phyloP scores from a whole-genome alignment of 179 eudicot genomes.

The Spergularia azorica region DNA sequence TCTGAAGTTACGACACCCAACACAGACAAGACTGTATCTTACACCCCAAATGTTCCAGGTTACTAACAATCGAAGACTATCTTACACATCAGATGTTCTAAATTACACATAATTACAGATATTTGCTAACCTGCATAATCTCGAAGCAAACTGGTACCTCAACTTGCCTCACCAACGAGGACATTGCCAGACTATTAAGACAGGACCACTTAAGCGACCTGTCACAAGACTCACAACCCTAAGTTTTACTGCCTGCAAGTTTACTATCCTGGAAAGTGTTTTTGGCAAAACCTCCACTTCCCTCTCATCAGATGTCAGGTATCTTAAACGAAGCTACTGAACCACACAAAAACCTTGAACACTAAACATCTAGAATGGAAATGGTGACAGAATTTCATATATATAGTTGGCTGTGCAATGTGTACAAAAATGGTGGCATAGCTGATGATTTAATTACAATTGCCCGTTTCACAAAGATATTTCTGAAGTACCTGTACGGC shows the following conservation, averaged over 20 bases:
- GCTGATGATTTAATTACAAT: constrained; percentile 31
- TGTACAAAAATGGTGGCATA: constrained; percentile 17
- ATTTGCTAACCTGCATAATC: constrained; percentile 4
- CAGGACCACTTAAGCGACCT: background rate
- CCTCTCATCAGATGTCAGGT: constrained; percentile 19
- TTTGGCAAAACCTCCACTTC: constrained; percentile 1
- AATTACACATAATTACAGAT: too few relatives aligned
- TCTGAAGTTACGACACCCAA: background rate
- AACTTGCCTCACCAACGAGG: background rate
- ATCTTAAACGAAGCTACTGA: constrained; percentile 16
- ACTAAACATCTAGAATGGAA: too few relatives aligned
- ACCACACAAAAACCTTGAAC: background rate
- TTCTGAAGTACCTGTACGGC: constrained; percentile 6
- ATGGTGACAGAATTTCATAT: background rate
- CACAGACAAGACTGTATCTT: background rate
- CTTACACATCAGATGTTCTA: background rate
- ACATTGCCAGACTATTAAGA: background rate
- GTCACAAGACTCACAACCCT: background rate
- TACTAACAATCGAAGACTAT: background rate
- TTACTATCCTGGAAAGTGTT: background rate
- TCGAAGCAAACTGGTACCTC: background rate
- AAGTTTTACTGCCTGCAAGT: constrained; percentile 18
- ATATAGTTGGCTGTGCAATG: constrained; percentile 1
- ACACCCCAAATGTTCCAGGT: background rate
- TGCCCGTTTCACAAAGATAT: constrained; percentile 19